Base-by-base conservation (phyloP, 768 basidiomycete species). In the Cyathus striatus region DNA sequence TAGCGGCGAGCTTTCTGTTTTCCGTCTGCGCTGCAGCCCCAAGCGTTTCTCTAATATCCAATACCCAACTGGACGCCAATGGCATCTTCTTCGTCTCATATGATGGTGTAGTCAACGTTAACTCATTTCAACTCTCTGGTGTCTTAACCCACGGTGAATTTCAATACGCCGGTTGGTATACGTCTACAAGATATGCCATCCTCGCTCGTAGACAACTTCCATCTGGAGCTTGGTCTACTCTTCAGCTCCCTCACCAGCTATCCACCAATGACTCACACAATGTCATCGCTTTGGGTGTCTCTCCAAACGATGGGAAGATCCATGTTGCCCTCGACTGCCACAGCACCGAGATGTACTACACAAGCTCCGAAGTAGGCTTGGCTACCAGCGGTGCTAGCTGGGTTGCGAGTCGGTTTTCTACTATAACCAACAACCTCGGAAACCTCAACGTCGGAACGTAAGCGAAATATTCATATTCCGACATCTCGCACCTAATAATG, bases 271-370 rank as follows among this genome's bases (percentile, higher is more conserved):
- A 74, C 43, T 72, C 69, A 1, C 72, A 74, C 50, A 72, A 72
- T 38, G 70, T 71, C 9, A 64, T 72, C 37, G 59, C 64, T 0
- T 52, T 74, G 1, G 70, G 72, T 4, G 62, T 74, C 3, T 71
- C 69, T 5, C 72, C 72, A 3, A 55, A 57, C 5, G 72, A 74
- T 48, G 70, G 68, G 6, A 66, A 61, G 44, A 69, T 74, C 17
- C 72, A 74, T 42, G 68, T 74, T 7, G 70, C 70, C 0, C 47
- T 74, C 58, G 72, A 74, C 46, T 72, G 69, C 26, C 72, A 74
- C 43, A 71, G 69, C 43, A 65, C 69, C 1, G 55, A 55, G 43
- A 36, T 71, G 20, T 74, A 57, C 54, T 74, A 72, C 50, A 72
- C 70, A 2, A 61, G 56, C 33, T 72, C 72, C 0, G 65, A 65